phyloP scores from a whole-genome alignment of 1,284 basidiomycete species.

The Quambalaria eucalypti region DNA sequence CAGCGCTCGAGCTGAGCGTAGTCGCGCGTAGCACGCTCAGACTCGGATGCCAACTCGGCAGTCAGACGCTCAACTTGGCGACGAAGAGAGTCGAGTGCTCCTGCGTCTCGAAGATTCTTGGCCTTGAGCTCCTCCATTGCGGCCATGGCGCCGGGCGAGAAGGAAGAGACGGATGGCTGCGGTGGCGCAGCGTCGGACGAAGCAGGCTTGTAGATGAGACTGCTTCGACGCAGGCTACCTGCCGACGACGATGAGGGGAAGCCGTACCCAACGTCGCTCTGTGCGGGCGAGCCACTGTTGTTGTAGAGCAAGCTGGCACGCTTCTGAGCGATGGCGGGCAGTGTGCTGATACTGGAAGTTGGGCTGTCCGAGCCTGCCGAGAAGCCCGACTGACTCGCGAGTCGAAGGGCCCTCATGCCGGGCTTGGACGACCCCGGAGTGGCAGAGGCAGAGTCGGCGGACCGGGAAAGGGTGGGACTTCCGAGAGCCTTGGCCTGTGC shows the following conservation, averaged over 20 bases:
- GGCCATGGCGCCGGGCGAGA: slow-evolving; percentile 9
- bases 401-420: slow-evolving; percentile 36
- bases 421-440: neutral
- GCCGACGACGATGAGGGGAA: neutral
- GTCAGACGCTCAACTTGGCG: slow-evolving; percentile 27
- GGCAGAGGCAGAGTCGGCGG: too few relatives aligned
- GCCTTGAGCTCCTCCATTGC: slow-evolving; percentile 34
- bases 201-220: slow-evolving; percentile 18
- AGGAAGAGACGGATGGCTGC: neutral
- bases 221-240: slow-evolving; percentile 16
- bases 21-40: slow-evolving; percentile 18
- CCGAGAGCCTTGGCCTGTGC: neutral
- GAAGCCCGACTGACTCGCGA: slow-evolving; percentile 12
- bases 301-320: neutral
- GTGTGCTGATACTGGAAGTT: too few relatives aligned
- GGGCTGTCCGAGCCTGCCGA: neutral
- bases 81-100: slow-evolving; percentile 21
- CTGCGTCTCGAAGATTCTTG: slow-evolving; percentile 22
- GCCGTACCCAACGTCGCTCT: neutral
- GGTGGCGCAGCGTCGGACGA: slow-evolving; percentile 3
- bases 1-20: slow-evolving; percentile 32
- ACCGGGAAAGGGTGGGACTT: too few relatives aligned
- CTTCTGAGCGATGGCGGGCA: neutral
- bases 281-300: neutral
- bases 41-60: slow-evolving; percentile 22